phyloP scores from a whole-genome alignment of 2,329 filamentous ascomycete species.

The Penicillium sp. region DNA sequence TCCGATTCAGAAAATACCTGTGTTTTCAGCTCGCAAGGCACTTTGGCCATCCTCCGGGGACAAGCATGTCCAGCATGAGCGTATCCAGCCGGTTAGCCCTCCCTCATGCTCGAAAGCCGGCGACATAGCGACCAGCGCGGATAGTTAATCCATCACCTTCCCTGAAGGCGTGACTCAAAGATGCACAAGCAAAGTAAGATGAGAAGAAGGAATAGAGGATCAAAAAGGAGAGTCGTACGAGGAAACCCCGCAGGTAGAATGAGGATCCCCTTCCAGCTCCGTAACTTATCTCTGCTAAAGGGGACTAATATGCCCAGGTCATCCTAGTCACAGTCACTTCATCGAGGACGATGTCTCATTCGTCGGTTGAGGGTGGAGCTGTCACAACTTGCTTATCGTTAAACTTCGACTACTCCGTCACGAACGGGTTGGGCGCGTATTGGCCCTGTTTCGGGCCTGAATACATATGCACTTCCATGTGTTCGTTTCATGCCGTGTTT shows the following conservation, averaged over 20 bases:
- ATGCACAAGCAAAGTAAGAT: slow-evolving; percentile 4
- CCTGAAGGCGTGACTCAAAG: slow-evolving; percentile 13
- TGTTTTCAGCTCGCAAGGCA: neutral
- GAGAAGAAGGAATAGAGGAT: slow-evolving; percentile 5
- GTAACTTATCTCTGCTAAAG: too few relatives aligned
- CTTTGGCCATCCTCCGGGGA: slow-evolving; percentile 26
- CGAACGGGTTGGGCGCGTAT: slow-evolving; percentile 17
- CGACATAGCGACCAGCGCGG: slow-evolving; percentile 35
- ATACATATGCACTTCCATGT: neutral
- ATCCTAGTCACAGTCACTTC: slow-evolving; percentile 9
- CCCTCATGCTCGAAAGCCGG: slow-evolving; percentile 38
- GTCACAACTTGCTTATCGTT: slow-evolving; percentile 24
- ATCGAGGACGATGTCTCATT: slow-evolving; percentile 15
- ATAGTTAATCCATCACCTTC: slow-evolving; percentile 28
- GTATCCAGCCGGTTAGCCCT: slow-evolving; percentile 40
- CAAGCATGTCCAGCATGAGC: slow-evolving; percentile 38
- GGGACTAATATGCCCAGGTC: slow-evolving; percentile 7
- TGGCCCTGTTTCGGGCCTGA: neutral
- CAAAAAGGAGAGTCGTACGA: slow-evolving; percentile 10
- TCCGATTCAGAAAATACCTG: slow-evolving; percentile 4
- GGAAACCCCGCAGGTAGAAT: slow-evolving; percentile 12
- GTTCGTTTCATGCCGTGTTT: slow-evolving; percentile 5
- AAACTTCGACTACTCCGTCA: neutral
- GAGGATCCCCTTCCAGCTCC: neutral
- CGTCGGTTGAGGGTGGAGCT: slow-evolving; percentile 20